Percentiles rank a stretch among this genome's conserved stretches.
phyloP scores from a whole-genome alignment of 2,329 filamentous ascomycete genomes.

The Colletotrichum sp. region DNA sequence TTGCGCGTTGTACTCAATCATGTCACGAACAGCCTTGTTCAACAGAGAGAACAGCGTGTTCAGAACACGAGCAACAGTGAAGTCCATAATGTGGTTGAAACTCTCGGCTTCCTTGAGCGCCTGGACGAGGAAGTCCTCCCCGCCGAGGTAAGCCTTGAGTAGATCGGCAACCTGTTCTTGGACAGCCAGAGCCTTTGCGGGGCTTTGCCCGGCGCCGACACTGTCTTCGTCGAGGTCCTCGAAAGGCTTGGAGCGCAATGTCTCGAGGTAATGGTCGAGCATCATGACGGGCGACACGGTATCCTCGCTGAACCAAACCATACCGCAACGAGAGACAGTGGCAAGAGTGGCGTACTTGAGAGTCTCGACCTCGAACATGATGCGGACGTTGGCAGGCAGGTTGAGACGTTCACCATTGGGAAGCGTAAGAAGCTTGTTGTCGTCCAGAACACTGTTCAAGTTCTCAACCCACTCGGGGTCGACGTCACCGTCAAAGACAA shows the following conservation, averaged over 20 bases:
- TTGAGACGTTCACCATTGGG: slow-evolving; percentile 98
- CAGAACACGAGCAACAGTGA: slow-evolving; percentile 87
- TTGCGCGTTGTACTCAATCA: slow-evolving; percentile 95
- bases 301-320: slow-evolving; percentile 99
- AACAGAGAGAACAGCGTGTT: slow-evolving; percentile 94
- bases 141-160: slow-evolving; percentile 75
- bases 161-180: slow-evolving; percentile 83
- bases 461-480: slow-evolving; percentile 99
- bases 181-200: slow-evolving; percentile 78
- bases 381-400: slow-evolving; percentile 90
- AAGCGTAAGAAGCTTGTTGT: slow-evolving; percentile 96
- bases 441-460: slow-evolving; percentile 97
- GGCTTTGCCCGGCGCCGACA: slow-evolving; percentile 74
- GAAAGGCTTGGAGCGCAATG: slow-evolving; percentile 81
- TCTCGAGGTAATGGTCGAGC: slow-evolving; percentile 87
- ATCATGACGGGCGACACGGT: slow-evolving; percentile 94
- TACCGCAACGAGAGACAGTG: slow-evolving; percentile 99
- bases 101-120: slow-evolving; percentile 76
- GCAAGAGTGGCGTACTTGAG: slow-evolving; percentile 96
- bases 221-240: slow-evolving; percentile 96
- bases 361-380: slow-evolving; percentile 99
- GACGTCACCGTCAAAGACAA: slow-evolving; percentile 98
- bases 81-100: slow-evolving; percentile 98
- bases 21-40: slow-evolving; percentile 89
- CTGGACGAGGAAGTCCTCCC: slow-evolving; percentile 80